Evolutionary conservation across 176 grass and related monocot species (phyloP).

Genomic region (Saccharum officinarum): DNA sequence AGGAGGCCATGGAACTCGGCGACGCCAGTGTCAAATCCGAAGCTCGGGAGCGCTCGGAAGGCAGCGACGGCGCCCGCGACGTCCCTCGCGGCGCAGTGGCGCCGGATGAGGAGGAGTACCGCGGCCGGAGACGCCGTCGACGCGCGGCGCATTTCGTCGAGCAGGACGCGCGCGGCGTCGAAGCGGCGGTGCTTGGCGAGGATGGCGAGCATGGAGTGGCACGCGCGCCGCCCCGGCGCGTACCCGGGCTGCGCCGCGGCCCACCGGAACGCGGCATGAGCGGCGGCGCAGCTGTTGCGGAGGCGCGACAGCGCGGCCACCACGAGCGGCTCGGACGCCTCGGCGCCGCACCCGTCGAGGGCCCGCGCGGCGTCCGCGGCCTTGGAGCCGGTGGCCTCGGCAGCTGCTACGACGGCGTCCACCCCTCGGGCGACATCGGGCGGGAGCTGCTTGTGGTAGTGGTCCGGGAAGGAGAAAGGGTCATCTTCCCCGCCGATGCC

Average conservation of each 20-base stretch:
- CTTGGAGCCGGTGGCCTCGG: conserved; percentile 20
- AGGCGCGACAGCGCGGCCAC: conserved; percentile 56
- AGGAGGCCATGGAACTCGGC: conserved; percentile 75
- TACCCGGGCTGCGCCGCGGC: conserved; percentile 58
- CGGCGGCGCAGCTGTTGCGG: conserved; percentile 73
- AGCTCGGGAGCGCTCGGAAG: conserved; percentile 58
- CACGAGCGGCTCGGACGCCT: conserved; percentile 62
- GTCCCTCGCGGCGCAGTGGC: conserved; percentile 60
- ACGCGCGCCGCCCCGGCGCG: conserved; percentile 48
- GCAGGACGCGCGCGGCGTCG: conserved; percentile 66
- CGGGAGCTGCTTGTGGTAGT: conserved; percentile 36
- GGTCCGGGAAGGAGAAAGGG: conserved; percentile 51
- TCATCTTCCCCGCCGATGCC: conserved; percentile 28
- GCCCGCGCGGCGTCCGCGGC: conserved; percentile 24
- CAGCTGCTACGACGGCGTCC: conserved; percentile 50
- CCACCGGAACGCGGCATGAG: conserved; percentile 81
- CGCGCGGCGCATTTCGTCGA: conserved; percentile 67
- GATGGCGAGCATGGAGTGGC: conserved; percentile 80
- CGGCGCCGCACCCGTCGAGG: conserved; percentile 56
- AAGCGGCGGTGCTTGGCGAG: conserved; percentile 78
- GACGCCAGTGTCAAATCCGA: conserved; percentile 45
- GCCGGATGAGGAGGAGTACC: conserved; percentile 55
- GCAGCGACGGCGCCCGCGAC: conserved; percentile 65
- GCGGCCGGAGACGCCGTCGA: conserved; percentile 52
- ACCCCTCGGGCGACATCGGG: conserved; percentile 37